phyloP scores from a whole-genome alignment of 1,284 basidiomycete species.

The Cryptococcus amylolentus region DNA sequence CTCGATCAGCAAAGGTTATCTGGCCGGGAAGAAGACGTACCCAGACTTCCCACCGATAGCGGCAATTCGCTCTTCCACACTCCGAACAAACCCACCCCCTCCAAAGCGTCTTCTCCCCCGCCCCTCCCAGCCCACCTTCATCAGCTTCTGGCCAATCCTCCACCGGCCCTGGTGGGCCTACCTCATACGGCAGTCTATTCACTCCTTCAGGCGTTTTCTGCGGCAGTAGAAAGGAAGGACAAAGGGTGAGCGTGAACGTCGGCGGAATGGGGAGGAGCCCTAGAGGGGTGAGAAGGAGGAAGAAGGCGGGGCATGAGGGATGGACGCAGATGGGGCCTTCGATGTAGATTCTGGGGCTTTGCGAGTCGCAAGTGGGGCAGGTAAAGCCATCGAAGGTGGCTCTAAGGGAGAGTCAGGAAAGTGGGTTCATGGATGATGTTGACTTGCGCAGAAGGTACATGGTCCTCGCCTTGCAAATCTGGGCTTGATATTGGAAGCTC shows the following conservation, averaged over 20 bases:
- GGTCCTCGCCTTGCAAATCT: too few relatives aligned
- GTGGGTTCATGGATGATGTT: too few relatives aligned
- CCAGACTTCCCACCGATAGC: slow-evolving; percentile 42
- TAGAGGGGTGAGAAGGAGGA: slow-evolving; percentile 26
- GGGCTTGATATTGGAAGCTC: too few relatives aligned
- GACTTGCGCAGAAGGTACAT: too few relatives aligned
- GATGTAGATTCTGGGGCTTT: slow-evolving; percentile 25
- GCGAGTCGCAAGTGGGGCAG: slow-evolving; percentile 18
- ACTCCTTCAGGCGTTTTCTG: slow-evolving; percentile 10
- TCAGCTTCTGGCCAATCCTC: slow-evolving; percentile 4
- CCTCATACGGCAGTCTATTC: slow-evolving; percentile 19
- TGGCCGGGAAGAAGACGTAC: slow-evolving; percentile 11
- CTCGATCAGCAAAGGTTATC: not conserved
- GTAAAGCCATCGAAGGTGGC: not conserved
- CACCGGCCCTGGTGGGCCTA: slow-evolving; percentile 24
- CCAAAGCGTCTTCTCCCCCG: slow-evolving; percentile 24
- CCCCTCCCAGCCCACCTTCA: slow-evolving; percentile 1
- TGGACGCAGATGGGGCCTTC: slow-evolving; percentile 38
- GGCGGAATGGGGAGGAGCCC: slow-evolving; percentile 32
- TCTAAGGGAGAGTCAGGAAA: not conserved
- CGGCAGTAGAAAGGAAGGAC: slow-evolving; percentile 19
- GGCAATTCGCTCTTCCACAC: slow-evolving; percentile 43
- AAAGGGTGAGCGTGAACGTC: slow-evolving; percentile 25
- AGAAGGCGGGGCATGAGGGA: slow-evolving; percentile 30
- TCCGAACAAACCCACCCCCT: slow-evolving; percentile 37